phyloP scores from a whole-genome alignment of 1,139 yeast genomes.

The Meyerozyma smithsonii region DNA sequence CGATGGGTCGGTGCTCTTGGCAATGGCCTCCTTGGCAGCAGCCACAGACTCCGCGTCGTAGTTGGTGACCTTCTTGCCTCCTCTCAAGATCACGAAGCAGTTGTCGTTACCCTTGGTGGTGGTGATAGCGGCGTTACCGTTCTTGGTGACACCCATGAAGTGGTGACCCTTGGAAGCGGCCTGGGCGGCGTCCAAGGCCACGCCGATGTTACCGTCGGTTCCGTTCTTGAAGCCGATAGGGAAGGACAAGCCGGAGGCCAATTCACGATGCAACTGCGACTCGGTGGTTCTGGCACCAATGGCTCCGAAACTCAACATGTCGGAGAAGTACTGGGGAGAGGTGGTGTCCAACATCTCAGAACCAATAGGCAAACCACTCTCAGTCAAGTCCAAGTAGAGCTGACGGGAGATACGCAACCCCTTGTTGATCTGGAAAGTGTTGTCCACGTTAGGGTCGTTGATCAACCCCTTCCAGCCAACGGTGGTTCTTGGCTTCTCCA shows the following conservation, averaged over 20 bases:
- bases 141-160: conserved; percentile 95
- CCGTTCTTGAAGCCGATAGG: conserved; percentile 99
- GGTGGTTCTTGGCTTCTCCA: conserved; percentile 97
- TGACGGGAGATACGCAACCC: conserved; percentile 86
- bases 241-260: conserved; percentile 94
- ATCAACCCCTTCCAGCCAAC: conserved; percentile 99
- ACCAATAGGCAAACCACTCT: conserved; percentile 78
- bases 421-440: conserved; percentile 90
- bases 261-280: conserved; percentile 94
- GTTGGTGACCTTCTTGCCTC: conserved; percentile 92
- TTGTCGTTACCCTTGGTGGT: conserved; percentile 91
- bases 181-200: conserved; percentile 89
- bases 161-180: conserved; percentile 93
- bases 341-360: conserved; percentile 98
- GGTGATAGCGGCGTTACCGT: conserved; percentile 93
- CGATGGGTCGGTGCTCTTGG: conserved; percentile 39
- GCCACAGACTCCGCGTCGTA: conserved; percentile 77
- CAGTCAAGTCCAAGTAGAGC: conserved; percentile 79
- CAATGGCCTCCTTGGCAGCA: conserved; percentile 58
- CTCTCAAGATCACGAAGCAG: conserved; percentile 87
- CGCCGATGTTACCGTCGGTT: conserved; percentile 91
- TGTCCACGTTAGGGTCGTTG: conserved; percentile 93
- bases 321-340: conserved; percentile 95
- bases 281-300: conserved; percentile 99
- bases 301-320: conserved; percentile 90